Conservation (phyloP, 73 alveolate genomes). For the Paramecium octaurelia region DNA sequence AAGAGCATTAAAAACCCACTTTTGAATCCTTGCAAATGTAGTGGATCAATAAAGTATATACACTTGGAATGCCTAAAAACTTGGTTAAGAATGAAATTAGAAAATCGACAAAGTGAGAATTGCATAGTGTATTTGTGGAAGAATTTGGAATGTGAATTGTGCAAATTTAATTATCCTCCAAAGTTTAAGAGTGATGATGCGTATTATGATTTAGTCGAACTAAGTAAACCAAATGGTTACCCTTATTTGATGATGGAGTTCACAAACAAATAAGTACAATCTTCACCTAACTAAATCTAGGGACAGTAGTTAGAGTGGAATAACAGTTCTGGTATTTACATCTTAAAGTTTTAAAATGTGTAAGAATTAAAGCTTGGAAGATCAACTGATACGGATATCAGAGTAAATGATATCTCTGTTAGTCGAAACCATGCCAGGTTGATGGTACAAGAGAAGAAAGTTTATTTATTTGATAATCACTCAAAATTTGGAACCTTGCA, state of each 20-base stretch:
- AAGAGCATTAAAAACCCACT: slow-evolving; percentile 63
- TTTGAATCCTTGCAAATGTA: slow-evolving; percentile 72
- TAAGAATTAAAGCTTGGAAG: slow-evolving; percentile 44
- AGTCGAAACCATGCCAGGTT: slow-evolving; percentile 49
- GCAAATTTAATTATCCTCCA: slow-evolving; percentile 67
- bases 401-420: slow-evolving; percentile 51
- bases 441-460: not conserved
- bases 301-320: not conserved
- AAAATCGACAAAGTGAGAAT: slow-evolving; percentile 59
- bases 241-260: slow-evolving; percentile 48
- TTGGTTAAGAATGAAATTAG: slow-evolving; percentile 73
- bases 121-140: slow-evolving; percentile 69
- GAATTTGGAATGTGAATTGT: slow-evolving; percentile 73
- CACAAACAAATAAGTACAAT: not conserved
- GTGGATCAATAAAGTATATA: slow-evolving; percentile 72
- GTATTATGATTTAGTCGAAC: slow-evolving; percentile 53
- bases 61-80: slow-evolving; percentile 67
- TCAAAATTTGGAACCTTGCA: slow-evolving; percentile 55
- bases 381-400: slow-evolving; percentile 53
- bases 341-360: not conserved
- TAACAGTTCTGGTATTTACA: not conserved
- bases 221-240: slow-evolving; percentile 46
- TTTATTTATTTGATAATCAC: slow-evolving; percentile 17
- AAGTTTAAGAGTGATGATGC: slow-evolving; percentile 46
- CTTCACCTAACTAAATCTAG: not conserved